phyloP scores from a whole-genome alignment of 345 rosid genomes.

The Combretum micranthum region DNA sequence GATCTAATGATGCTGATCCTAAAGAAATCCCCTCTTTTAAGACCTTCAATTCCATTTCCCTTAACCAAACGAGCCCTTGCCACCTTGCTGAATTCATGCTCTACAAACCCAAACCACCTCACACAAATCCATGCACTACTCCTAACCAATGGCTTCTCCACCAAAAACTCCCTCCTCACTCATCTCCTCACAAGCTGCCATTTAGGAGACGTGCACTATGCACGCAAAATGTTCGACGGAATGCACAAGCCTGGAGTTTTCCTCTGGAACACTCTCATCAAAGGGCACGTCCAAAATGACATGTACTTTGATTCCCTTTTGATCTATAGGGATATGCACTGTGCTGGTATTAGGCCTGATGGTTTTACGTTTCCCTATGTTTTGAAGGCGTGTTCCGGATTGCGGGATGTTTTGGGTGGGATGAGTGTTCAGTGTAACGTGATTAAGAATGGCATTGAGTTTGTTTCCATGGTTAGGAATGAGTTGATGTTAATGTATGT shows the following conservation, averaged over 20 bases:
- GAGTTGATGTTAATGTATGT: constrained; percentile 43
- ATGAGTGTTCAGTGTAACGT: constrained; percentile 29
- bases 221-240: constrained; percentile 43
- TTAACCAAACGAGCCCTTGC: constrained; percentile 28
- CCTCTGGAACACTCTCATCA: constrained; percentile 49
- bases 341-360: constrained; percentile 30
- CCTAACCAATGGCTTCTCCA: constrained; percentile 28
- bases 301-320: constrained; percentile 17
- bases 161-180: constrained; percentile 39
- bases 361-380: constrained; percentile 40
- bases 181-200: constrained; percentile 17
- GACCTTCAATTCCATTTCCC: constrained; percentile 10
- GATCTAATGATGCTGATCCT: background rate
- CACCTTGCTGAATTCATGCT: constrained; percentile 21
- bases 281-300: constrained; percentile 32
- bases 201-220: constrained; percentile 30
- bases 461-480: constrained; percentile 29
- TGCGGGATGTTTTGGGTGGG: constrained; percentile 16
- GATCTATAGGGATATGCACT: constrained; percentile 28
- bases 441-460: constrained; percentile 34
- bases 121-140: constrained; percentile 31
- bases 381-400: constrained; percentile 34
- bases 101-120: constrained; percentile 24
- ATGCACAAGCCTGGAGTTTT: constrained; percentile 44
- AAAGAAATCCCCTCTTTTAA: constrained; percentile 1